Percentiles rank a stretch among this genome's conserved stretches.
Conservation (phyloP, 2,329 filamentous ascomycete genomes). For the Ceratocystis huliohia region DNA sequence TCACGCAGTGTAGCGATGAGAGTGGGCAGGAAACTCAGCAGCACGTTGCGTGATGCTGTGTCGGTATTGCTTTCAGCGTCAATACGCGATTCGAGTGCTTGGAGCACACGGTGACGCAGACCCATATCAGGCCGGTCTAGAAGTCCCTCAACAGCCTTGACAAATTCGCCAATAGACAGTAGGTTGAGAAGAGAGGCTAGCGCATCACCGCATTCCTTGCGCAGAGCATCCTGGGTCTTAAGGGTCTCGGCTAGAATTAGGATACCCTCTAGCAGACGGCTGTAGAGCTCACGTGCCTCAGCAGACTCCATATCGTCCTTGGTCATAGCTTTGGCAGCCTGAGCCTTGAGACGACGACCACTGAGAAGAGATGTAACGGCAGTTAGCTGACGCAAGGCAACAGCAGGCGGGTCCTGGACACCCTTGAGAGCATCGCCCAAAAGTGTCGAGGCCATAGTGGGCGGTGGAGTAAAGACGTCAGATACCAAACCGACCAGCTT, state of each 20-base stretch:
- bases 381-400: slow-evolving; percentile 42
- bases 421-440: slow-evolving; percentile 37
- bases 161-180: slow-evolving; percentile 74
- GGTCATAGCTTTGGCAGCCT: slow-evolving; percentile 45
- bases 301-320: slow-evolving; percentile 52
- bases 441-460: slow-evolving; percentile 57
- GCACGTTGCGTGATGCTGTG: slow-evolving; percentile 50
- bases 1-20: slow-evolving; percentile 64
- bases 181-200: slow-evolving; percentile 72
- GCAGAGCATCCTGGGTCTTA: slow-evolving; percentile 42
- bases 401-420: slow-evolving; percentile 34
- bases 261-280: slow-evolving; percentile 52
- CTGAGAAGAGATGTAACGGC: slow-evolving; percentile 46
- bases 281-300: slow-evolving; percentile 57
- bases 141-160: slow-evolving; percentile 73
- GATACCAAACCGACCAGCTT: slow-evolving; percentile 62
- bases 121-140: slow-evolving; percentile 63
- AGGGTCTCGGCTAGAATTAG: slow-evolving; percentile 53
- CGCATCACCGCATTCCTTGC: slow-evolving; percentile 52
- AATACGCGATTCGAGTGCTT: slow-evolving; percentile 68
- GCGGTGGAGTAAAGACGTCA: slow-evolving; percentile 65
- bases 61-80: slow-evolving; percentile 60
- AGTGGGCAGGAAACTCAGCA: slow-evolving; percentile 68
- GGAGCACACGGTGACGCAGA: slow-evolving; percentile 66
- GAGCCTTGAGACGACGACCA: slow-evolving; percentile 43